Base-by-base conservation (phyloP, 2,329 filamentous ascomycete genomes). In the Grosmannia clavigera region DNA sequence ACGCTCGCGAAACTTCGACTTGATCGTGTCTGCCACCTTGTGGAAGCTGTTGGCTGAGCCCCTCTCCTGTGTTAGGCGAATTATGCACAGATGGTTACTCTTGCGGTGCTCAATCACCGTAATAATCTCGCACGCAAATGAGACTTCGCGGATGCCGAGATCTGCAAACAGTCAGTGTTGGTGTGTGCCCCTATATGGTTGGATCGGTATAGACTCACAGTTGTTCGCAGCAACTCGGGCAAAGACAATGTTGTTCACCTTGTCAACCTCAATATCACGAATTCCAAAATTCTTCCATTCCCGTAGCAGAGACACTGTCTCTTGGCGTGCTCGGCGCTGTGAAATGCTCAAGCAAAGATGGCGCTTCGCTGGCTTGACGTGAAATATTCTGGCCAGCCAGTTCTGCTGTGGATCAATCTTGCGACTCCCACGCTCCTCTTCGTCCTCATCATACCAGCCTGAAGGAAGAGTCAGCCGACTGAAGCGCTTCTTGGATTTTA, bases 11-110 rank as follows among this genome's bases (percentile, higher is more conserved):
- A 95, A 84, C 19, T 90, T 81, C 25, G 81, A 77, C 65, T 86
- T 81, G 66, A 96, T 78, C 3, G 87, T 87, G 61, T 91, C 87
- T 31, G 95, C 82, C 11, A 96, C 88, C 68, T 84, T 85, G 70
- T 90, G 82, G 74, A 97, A 95, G 66, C 88, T 94, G 67, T 87
- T 94, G 46, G 90, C 91, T 1, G 92, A 92, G n/a, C 92, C 94
- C 61, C 86, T 86, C 69, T 94, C 90, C 69, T 96, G 92, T 1
- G 88, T 92, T 70, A 96, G 90, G 43, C 90, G 86, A 35, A 89
- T 84, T 64, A 96, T 84, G 70, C 87, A 88, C 59, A 96, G 80
- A 55, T 86, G 86, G 54, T 83, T 85, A 64, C 84, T 85, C 67
- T 83, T 86, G 55, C 89, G 89, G 68, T 94, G 88, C 74, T 96